Percentiles rank a stretch among this genome's conserved stretches.
Evolutionary conservation across 2,329 filamentous ascomycete species (phyloP).

Genomic region (Metarhizium album): DNA sequence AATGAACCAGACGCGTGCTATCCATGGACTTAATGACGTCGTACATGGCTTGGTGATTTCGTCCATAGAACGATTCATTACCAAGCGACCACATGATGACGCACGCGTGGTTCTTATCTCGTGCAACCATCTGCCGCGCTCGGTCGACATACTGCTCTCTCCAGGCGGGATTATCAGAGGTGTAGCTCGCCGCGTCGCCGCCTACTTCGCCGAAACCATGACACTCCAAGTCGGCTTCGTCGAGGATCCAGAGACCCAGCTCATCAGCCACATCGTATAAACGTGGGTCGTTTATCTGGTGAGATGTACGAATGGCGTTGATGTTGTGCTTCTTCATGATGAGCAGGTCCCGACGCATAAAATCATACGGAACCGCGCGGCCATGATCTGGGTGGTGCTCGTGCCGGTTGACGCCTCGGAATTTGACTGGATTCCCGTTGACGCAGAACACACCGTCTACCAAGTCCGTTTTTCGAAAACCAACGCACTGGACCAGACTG

Average conservation of each 20-base stretch:
- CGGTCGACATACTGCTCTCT: conserved; percentile 56
- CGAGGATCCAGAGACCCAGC: conserved; percentile 53
- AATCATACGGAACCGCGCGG: conserved; percentile 49
- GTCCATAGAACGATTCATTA: conserved; percentile 61
- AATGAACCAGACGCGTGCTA: conserved; percentile 48
- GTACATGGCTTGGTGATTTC: conserved; percentile 59
- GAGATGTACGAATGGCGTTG: conserved; percentile 58
- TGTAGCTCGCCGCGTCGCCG: conserved; percentile 27
- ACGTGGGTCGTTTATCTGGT: conserved; percentile 51
- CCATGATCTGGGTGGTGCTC: conserved; percentile 57
- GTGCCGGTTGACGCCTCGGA: conserved; percentile 60
- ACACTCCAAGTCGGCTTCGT: conserved; percentile 44
- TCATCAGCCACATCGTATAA: conserved; percentile 53
- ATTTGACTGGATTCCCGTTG: conserved; percentile 52
- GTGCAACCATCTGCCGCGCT: conserved; percentile 50
- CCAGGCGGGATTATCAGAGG: conserved; percentile 52
- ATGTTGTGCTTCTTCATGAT: conserved; percentile 60
- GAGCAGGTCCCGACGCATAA: conserved; percentile 49
- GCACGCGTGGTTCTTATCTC: conserved; percentile 49
- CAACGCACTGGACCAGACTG: conserved; percentile 43
- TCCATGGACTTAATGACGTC: conserved; percentile 49
- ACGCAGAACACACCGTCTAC: conserved; percentile 51
- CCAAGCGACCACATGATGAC: conserved; percentile 64
- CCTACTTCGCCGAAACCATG: conserved; percentile 37
- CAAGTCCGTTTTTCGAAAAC: conserved; percentile 53